Evolutionary conservation across 495 filamentous ascomycete species (phyloP).

Genomic region (Astrocystis sublimbata): DNA sequence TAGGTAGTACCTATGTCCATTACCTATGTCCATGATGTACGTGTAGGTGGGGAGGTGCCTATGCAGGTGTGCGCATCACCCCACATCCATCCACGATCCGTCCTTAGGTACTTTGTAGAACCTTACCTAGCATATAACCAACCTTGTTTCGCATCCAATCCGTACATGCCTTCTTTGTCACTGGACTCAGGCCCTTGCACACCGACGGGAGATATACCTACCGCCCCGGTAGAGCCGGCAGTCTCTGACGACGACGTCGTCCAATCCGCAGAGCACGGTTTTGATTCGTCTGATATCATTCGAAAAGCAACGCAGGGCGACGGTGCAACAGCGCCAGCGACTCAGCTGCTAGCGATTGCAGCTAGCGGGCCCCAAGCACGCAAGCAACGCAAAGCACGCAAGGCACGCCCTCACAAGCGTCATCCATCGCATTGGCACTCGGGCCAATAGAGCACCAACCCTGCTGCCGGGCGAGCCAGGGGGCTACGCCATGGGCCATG

Average conservation of each 20-base stretch:
- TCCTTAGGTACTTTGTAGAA: too few relatives aligned
- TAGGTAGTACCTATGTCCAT: too few relatives aligned
- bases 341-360: too few relatives aligned
- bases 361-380: too few relatives aligned
- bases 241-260: constrained; percentile 12
- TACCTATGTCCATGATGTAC: too few relatives aligned
- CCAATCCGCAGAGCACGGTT: constrained; percentile 15
- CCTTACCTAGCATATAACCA: too few relatives aligned
- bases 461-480: too few relatives aligned
- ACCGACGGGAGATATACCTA: background rate
- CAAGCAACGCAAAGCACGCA: constrained; percentile 12
- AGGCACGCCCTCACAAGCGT: constrained; percentile 9
- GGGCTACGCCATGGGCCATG: too few relatives aligned
- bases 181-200: background rate
- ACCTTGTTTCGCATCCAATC: too few relatives aligned
- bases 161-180: constrained; percentile 10
- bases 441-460: too few relatives aligned
- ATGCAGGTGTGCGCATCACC: constrained; percentile 6
- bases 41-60: too few relatives aligned
- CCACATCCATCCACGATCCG: background rate
- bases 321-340: constrained; percentile 1
- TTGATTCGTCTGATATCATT: constrained; percentile 8
- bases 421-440: background rate
- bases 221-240: constrained; percentile 11
- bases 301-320: too few relatives aligned